Evolutionary conservation across 75 land plant species (phyloP).

Genomic region (Pinus albicaulis): DNA sequence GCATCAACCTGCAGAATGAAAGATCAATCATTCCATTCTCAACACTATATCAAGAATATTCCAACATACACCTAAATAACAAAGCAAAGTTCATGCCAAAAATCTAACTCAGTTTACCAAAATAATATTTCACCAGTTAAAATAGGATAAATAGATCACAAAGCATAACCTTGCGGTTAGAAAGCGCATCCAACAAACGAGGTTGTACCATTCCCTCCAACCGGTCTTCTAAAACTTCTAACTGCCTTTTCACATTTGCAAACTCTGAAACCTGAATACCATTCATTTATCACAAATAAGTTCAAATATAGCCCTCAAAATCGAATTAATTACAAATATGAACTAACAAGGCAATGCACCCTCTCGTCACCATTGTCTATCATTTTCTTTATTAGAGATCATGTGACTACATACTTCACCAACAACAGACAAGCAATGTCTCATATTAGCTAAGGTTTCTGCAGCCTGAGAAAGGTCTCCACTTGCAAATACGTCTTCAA

Average conservation of each 20-base stretch:
- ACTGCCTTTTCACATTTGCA: constrained; percentile 91
- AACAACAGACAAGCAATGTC: constrained; percentile 96
- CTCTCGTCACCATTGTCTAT: neutral
- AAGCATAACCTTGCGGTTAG: constrained; percentile 75
- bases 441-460: constrained; percentile 95
- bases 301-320: neutral
- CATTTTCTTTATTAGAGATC: neutral
- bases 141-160: neutral
- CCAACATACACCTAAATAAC: neutral
- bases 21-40: neutral
- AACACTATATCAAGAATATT: neutral
- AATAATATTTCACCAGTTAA: neutral
- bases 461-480: constrained; percentile 92
- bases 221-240: constrained; percentile 94
- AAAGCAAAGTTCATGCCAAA: neutral
- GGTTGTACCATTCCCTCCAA: constrained; percentile 97
- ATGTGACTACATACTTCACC: constrained; percentile 70
- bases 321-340: neutral
- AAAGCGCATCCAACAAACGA: constrained; percentile 83
- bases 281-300: neutral
- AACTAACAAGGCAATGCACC: neutral
- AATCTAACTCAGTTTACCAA: neutral
- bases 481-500: constrained; percentile 97
- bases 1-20: constrained; percentile 59
- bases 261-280: constrained; percentile 90